Percentiles rank a stretch among this genome's conserved stretches.
Conservation (phyloP, 176 grass and related monocot species). For the Olyra latifolia region DNA sequence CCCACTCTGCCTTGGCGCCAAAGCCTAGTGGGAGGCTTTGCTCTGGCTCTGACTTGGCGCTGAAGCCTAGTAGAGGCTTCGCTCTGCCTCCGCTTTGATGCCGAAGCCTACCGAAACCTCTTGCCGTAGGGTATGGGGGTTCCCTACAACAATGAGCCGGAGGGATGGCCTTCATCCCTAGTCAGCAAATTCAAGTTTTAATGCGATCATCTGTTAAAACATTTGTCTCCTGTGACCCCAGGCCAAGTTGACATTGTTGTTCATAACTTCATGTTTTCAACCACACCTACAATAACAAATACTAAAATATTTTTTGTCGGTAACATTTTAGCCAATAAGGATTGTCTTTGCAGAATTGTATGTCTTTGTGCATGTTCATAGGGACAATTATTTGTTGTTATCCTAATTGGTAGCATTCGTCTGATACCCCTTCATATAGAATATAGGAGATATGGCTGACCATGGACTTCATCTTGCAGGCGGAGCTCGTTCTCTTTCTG, state of each 20-base stretch:
- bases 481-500: conserved; percentile 78
- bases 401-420: neutral
- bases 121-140: no score
- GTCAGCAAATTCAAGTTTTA: neutral
- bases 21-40: no score
- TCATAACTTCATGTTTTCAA: neutral
- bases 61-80: no score
- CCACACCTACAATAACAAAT: neutral
- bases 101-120: no score
- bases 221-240: neutral
- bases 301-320: neutral
- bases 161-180: no score
- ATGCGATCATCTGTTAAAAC: neutral
- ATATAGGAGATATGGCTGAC: conserved; percentile 34
- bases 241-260: neutral
- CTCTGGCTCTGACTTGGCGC: no score
- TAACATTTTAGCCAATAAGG: neutral
- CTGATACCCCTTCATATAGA: neutral
- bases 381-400: neutral
- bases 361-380: conserved; percentile 46
- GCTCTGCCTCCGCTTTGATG: no score
- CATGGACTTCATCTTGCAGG: conserved; percentile 64
- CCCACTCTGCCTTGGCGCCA: no score
- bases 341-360: neutral
- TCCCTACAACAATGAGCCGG: no score